phyloP scores from a whole-genome alignment of 345 rosid genomes.

The Bruguiera sexangula region DNA sequence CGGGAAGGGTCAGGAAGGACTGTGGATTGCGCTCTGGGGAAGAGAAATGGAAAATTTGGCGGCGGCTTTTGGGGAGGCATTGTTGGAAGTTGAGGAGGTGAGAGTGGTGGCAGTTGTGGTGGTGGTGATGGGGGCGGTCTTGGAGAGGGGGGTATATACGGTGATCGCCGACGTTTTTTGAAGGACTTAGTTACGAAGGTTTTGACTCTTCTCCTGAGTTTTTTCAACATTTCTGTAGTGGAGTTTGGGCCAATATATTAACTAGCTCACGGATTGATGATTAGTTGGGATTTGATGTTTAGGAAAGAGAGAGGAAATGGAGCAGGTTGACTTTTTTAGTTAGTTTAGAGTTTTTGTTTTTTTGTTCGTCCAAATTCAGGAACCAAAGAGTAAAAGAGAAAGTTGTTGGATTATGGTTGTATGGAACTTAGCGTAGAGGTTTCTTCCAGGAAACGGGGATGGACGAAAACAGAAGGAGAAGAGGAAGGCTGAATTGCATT shows the following conservation, averaged over 20 bases:
- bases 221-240: slow-evolving; percentile 12
- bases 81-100: slow-evolving; percentile 1
- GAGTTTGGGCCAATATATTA: not conserved
- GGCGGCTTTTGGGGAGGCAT: slow-evolving; percentile 22
- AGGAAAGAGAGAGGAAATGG: slow-evolving; percentile 6
- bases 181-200: slow-evolving; percentile 12
- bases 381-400: too few species aligned
- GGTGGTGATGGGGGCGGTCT: not conserved
- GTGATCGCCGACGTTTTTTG: slow-evolving; percentile 3
- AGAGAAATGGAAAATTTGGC: slow-evolving; percentile 44
- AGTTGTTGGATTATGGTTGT: not conserved
- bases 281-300: not conserved
- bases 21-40: slow-evolving; percentile 57
- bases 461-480: not conserved
- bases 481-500: not conserved
- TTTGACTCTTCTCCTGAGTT: slow-evolving; percentile 9
- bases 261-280: not conserved
- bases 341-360: not conserved
- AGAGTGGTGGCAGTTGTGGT: slow-evolving; percentile 22
- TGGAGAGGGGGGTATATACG: not conserved
- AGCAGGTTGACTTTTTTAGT: not conserved
- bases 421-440: not conserved
- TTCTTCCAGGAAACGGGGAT: not conserved
- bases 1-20: slow-evolving; percentile 77
- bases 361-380: too few species aligned